Evolutionary conservation across 257 asterid genomes (phyloP), one percentile per base, ranked within the genome.

Genomic region (Nicotiana tabacum): DNA sequence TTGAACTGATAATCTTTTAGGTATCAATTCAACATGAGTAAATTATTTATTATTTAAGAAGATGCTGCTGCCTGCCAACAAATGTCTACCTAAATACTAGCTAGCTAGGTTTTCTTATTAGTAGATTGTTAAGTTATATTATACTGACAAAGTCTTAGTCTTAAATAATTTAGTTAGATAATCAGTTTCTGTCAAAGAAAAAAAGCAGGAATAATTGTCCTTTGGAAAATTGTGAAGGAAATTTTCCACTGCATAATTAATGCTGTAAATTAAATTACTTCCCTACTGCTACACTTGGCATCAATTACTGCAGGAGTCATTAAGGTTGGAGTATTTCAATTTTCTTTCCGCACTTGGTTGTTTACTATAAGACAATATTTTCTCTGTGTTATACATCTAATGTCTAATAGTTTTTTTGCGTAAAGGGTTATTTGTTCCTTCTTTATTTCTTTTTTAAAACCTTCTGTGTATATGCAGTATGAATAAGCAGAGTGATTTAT

Each of bases 61-160:
- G 43, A 74, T 74, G 64, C 3, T 74, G 46, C 15, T 74, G 80
- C 80, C 46, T 51, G 7, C 64, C 43, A 74, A 48, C 64, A 48
- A 74, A 74, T 74, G 51, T 48, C 64, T 74, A 48, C 62, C 39
- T 48, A 39, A 74, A 74, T 48, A 74, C 79, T 46, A 46, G 37
- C 79, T 74, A 6, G 79, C 37, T 74, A 74, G 4, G 64, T 74
- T 74, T 24, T 74, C 62, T 48, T 24, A 74, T 74, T 74, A 48
- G 2, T 64, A 61, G 30, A 24, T 48, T 48, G 46, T 72, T 43
- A 39, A n/a, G 15, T 69, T 33, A 15, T 66, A 68, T n/a, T n/a
- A n/a, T n/a, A 69, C 17, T 15, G 0, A 72, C 8, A 74, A 51
- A 27, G 80, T 74, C 16, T 15, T 74, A 74, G 39, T 72, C 61